Base-by-base conservation (phyloP, 441 rosid genomes). In the Pelargonium australe region DNA sequence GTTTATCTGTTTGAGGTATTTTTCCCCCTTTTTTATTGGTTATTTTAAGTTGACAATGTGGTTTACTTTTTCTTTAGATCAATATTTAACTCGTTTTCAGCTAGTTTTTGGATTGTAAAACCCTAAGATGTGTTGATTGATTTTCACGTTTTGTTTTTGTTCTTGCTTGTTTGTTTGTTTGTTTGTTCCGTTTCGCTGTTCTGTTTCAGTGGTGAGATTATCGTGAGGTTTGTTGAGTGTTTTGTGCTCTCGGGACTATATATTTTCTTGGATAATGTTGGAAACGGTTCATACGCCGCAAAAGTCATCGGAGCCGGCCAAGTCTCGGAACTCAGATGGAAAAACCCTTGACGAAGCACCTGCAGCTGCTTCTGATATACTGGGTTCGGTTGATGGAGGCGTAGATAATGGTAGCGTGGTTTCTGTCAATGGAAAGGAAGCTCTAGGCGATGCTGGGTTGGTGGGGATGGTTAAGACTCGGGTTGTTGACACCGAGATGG, bases 321-420 rank as follows among this genome's bases (percentile, higher is more conserved):
- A 49, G 67, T 63, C 66, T 9, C 40, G 51, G 17, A 78, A 61
- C 71, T 44, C 63, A 17, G 77, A 53, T 28, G 68, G 55, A 10
- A 76, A 67, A 65, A 47, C 57, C 62, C 37, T 66, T 25, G 74
- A 40, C 23, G 77, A 65, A 10, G 74, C 68, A 53, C 44, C 63
- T 1, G 73, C 63, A 51, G 72, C 61, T 72, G 57, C 6, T 12
- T 70, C 69, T 20, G 69, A 16, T 13, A n/a, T 34, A 13, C 9
- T 57, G 12, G 71, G 53, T 72, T 43, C 72, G 1, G 80, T 64
- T 62, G 85, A 73, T 34, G 80, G 67, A 58, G 10, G 70, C 37
- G 11, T 66, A 70, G 69, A 70, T 68, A 80, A 75, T 8, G 83
- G 78, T 58, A 72, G 43, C 81, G 79, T 82, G 82, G 86, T 76